A percentile compares a stretch with the other conserved stretches of the same genome.
Evolutionary conservation across 192 early-diverging fungal genomes (phyloP).

Genomic region (Entomortierella lignicola): DNA sequence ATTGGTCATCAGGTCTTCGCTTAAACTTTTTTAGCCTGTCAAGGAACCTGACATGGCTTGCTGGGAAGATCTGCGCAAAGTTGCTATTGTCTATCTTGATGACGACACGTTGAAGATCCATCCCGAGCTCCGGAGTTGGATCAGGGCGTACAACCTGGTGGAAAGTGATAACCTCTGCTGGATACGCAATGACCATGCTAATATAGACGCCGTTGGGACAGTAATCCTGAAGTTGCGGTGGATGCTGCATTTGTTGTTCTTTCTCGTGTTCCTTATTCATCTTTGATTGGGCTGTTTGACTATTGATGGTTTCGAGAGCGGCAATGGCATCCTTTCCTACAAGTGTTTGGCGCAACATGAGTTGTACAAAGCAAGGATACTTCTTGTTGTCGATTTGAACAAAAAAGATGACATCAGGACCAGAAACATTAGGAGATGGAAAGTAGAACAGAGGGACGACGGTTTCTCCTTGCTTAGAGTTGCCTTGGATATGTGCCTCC

Average conservation of each 20-base stretch:
- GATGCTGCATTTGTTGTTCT: no score
- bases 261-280: no score
- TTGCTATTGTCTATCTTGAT: slow-evolving; percentile 32
- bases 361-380: slow-evolving; percentile 13
- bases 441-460: slow-evolving; percentile 31
- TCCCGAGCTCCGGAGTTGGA: slow-evolving; percentile 20
- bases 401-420: slow-evolving; percentile 20
- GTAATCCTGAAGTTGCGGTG: no score
- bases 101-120: slow-evolving; percentile 19
- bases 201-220: slow-evolving; percentile 26
- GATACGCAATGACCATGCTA: slow-evolving; percentile 32
- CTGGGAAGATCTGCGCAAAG: slow-evolving; percentile 29
- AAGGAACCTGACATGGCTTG: slow-evolving; percentile 22
- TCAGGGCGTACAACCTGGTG: slow-evolving; percentile 30
- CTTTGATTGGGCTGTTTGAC: no score
- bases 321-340: no score
- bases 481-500: slow-evolving; percentile 18
- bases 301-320: no score
- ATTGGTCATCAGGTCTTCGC: no score
- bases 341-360: no score
- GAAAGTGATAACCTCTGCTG: slow-evolving; percentile 4
- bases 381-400: slow-evolving; percentile 12
- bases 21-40: slow-evolving; percentile 5
- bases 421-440: slow-evolving; percentile 17
- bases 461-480: slow-evolving; percentile 2